Percentiles rank a stretch among this genome's conserved stretches.
Conservation (phyloP, 306 rosid genomes). For the Hippophae tibetana region DNA sequence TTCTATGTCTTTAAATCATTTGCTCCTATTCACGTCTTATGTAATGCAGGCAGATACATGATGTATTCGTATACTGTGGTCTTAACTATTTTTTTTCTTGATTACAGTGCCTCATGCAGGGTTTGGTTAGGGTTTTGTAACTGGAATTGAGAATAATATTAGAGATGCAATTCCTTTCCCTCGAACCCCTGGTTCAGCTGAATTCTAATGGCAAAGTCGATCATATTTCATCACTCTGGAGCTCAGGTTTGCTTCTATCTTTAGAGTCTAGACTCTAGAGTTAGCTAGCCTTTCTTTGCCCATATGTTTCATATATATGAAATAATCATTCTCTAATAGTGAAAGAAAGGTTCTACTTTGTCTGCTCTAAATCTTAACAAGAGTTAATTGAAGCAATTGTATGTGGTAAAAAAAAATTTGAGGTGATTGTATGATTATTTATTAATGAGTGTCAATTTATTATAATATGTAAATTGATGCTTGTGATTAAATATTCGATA, state of each 20-base stretch:
- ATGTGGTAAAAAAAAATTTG: no score
- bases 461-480: no score
- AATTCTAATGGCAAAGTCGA: conserved; percentile 30
- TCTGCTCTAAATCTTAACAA: no score
- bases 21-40: background rate
- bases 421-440: no score
- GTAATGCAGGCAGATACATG: no score
- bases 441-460: no score
- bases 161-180: conserved; percentile 90
- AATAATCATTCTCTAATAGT: no score
- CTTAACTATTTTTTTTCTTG: conserved; percentile 1
- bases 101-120: conserved; percentile 89
- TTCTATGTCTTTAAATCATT: conserved; percentile 3
- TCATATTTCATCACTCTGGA: background rate
- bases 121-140: conserved; percentile 84
- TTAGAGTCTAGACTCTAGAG: background rate
- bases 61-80: no score
- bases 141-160: conserved; percentile 88
- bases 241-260: background rate
- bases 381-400: no score
- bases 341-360: no score
- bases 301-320: background rate
- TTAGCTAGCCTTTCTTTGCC: background rate
- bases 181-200: conserved; percentile 80
- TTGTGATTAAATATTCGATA: no score